Base-by-base conservation (phyloP, 495 filamentous ascomycete genomes). In the Penicillium maclennaniae region DNA sequence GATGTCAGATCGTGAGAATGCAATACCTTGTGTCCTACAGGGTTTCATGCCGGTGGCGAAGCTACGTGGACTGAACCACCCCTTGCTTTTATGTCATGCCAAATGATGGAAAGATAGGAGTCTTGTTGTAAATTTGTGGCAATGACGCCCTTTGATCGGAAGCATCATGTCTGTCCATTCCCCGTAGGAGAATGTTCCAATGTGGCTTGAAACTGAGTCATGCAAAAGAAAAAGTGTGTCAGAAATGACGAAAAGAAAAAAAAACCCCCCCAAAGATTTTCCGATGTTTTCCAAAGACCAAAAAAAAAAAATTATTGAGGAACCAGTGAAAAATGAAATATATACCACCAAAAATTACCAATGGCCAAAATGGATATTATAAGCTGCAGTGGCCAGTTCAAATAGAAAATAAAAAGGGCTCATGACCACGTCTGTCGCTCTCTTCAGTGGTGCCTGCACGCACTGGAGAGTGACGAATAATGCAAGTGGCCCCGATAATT, bases 361-460 rank as follows among this genome's bases (percentile, higher is more conserved):
- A 46, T 40, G 25, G 39, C 27, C 43, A 45, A 49, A 36, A 34
- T 34, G 55, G 45, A 58, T 58, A 58, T 58, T 59, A 59, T 34
- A 42, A 48, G n/a, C 36, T 45, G 45, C 40, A 49, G 17, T 49
- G 37, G 6, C 25, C 38, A 53, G n/a, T 15, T 21, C 21, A 45
- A 36, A 40, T 19, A 16, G 15, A 43, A 47, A 47, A 16, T 20
- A 37, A 15, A 43, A 45, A 45, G 15, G 42, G 14, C 21, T 27
- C 7, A 17, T 43, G 39, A 23, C 39, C 27, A 20, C 17, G 36
- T 20, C 16, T 5, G 25, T 28, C 17, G 47, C 15, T 34, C 27
- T 26, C 10, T 23, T 25, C 34, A 56, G 49, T 34, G 51, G 47
- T 56, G 62, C 62, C 62, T 36, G 62, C 62, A 61, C 56, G 27